Base-by-base conservation (phyloP, 2,329 filamentous ascomycete genomes). In the Ceratocystis colombiana region DNA sequence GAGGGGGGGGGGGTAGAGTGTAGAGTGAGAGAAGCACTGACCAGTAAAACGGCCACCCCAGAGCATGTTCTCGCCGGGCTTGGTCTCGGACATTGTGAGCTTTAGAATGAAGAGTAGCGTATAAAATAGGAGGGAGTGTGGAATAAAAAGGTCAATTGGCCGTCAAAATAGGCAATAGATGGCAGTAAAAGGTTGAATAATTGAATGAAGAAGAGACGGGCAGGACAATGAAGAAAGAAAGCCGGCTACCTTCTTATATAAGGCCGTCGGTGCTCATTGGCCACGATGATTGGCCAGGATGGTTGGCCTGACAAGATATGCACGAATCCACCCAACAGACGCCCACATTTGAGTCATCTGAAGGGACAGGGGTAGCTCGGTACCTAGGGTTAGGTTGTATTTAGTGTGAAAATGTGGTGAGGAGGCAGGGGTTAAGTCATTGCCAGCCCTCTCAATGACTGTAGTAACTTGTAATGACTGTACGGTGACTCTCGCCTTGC, bases 41-140 rank as follows among this genome's bases (percentile, higher is more conserved):
- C 78, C 77, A 65, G 79, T 81, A 70, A 83, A 82, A 68, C 79
- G 76, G 69, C 80, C 79, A 69, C 78, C 79, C 80, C 76, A 73
- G 25, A 76, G 73, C 73, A 76, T 75, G 70, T 70, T 72, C 66
- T 71, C 70, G 64, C 70, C 70, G 17, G 71, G 71, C 69, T 74
- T 74, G 33, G 71, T 70, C 45, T 70, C 70, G 62, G 72, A 71
- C 72, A 74, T 74, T 45, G 62, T 72, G 64, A 61, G 30, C 62
- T 17, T 37, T 17, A 22, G 30, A 50, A 25, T 59, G 28, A 30
- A 59, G 46, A 22, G 33, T 37, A 37, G 10, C 8, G 33, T 28
- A 25, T 28, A 53, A 25, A 53, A 20, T 22, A 53, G 20, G 15
- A 53, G 46, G 25, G 33, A 33, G 53, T 59, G 25, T 57, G 5